A percentile compares a stretch with the other conserved stretches of the same genome.
phyloP scores from a whole-genome alignment of 2,329 filamentous ascomycete genomes.

The Eutypa lata region DNA sequence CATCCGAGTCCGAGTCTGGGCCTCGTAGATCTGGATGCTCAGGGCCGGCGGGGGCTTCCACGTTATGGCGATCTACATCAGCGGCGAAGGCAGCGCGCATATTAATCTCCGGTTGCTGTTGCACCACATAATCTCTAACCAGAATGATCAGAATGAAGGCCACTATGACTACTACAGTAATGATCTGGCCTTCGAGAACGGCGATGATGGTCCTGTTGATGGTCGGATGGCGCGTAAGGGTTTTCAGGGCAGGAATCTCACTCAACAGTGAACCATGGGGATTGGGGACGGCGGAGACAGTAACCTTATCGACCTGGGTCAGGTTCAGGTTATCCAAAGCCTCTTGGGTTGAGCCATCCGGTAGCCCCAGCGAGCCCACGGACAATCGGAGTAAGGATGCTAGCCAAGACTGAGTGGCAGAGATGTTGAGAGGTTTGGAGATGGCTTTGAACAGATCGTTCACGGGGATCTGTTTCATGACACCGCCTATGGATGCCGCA shows the following conservation, averaged over 20 bases:
- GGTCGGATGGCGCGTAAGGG: slow-evolving; percentile 64
- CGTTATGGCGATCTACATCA: slow-evolving; percentile 31
- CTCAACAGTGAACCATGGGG: slow-evolving; percentile 49
- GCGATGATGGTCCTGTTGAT: slow-evolving; percentile 79
- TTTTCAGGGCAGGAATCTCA: slow-evolving; percentile 54
- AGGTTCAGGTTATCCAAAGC: slow-evolving; percentile 17
- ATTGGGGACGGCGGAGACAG: slow-evolving; percentile 10
- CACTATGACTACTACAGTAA: slow-evolving; percentile 86
- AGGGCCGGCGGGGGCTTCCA: slow-evolving; percentile 11
- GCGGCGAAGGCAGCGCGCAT: slow-evolving; percentile 66
- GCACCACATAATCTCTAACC: slow-evolving; percentile 95
- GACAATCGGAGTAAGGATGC: slow-evolving; percentile 23
- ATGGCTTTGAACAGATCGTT: slow-evolving; percentile 24
- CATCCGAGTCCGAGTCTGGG: slow-evolving; percentile 8
- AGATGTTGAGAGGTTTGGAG: slow-evolving; percentile 30
- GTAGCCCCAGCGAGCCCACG: neutral
- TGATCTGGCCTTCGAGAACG: slow-evolving; percentile 87
- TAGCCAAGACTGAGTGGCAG: slow-evolving; percentile 30
- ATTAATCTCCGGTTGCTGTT: slow-evolving; percentile 92
- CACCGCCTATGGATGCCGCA: slow-evolving; percentile 31
- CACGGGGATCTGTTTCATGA: slow-evolving; percentile 34
- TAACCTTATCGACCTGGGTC: slow-evolving; percentile 15
- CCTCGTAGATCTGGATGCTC: slow-evolving; percentile 9
- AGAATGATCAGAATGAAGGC: slow-evolving; percentile 96
- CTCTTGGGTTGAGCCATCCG: slow-evolving; percentile 15